Evolutionary conservation across 2,329 filamentous ascomycete species (phyloP), one percentile per base, ranked within the genome.

Genomic region (Colletotrichum costaricense): DNA sequence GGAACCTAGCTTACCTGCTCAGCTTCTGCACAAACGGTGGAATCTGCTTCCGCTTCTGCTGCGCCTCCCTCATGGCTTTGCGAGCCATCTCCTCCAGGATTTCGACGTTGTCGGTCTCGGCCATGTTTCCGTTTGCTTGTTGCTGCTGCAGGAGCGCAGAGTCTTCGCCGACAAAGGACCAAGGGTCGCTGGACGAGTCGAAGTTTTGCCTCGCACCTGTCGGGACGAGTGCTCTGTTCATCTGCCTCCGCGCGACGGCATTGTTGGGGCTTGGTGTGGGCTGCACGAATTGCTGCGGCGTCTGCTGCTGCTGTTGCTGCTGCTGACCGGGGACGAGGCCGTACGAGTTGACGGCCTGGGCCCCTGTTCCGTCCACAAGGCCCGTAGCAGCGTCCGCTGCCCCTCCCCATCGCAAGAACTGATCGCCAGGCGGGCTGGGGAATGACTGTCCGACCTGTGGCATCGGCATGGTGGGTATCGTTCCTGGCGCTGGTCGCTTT

Each of bases 21-120:
- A 99, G 85, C 81, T 99, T 99, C 82, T 98, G 95, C 56, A 99
- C 95, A 86, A 99, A 99, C 0, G 97, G 96, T 1, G 97, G 96
- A 12, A 99, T 98, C 79, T 97, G 94, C 83, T 98, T 98, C 78
- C 95, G 89, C 83, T 98, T 98, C 19, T 93, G 89, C 81, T 95
- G 93, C 0, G 95, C 93, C 72, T 98, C 97, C 80, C 93, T 91
- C 86, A 97, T 98, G 9, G 95, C 95, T 74, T 93, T 86, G 76
- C 93, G 88, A 26, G 95, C 95, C 83, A 92, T 92, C 80, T 93
- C 91, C 80, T 97, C 95, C 74, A 98, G 84, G 67, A 93, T 88
- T 75, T 95, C 93, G 73, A 97, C 88, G 76, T 92, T 94, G 76
- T 97, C 92, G 78, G 91, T 86, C 80, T 92, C 90, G 54, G 84